Base-by-base conservation (phyloP, 805 yeast species). In the Nakazawaea molendinolei region DNA sequence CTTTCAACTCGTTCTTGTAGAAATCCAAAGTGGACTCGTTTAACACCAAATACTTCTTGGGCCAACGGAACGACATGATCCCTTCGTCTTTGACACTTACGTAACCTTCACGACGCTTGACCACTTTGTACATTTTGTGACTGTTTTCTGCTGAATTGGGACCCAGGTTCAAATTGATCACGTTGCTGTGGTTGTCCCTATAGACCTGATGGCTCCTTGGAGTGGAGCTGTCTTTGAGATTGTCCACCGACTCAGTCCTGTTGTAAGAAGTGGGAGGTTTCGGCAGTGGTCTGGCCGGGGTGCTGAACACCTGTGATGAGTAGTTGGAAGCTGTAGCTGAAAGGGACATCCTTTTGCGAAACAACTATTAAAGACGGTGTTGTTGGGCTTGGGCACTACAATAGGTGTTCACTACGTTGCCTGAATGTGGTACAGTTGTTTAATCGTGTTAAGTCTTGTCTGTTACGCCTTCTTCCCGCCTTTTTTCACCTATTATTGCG, bases 11-110 rank as follows among this genome's bases (percentile, higher is more conserved):
- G 36, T 63, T 70, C 50, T 83, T 86, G 62, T 79, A 84, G 45
- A 90, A 75, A 38, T 79, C 81, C 39, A 90, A 60, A 30, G 79
- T 73, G 27, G 82, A 71, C 44, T 87, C 95, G 47, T 76, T 75
- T 33, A 90, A 64, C 5, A 85, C 82, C 62, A 90, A 64, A 56
- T 67, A 90, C 49, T 92, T 74, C 52, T 87, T 87, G 40, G 89
- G 87, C 98, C 98, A 90, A 47, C 95, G 67, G 55, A 89, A 87
- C 5, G 87, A 75, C 44, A 86, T 74, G 44, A 90, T 63, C 10
- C 97, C 96, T 49, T 90, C 97, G 49, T 90, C 97, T 56, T 86
- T 89, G 41, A 86, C 78, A 37, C 84, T 83, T 16, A 86, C 89
- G 95, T 95, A 89, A 0, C 97, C 96, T 40, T 75, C 69, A 40